Base-by-base conservation (phyloP, 2,329 filamentous ascomycete species). In the Lachnellula subtilissima region DNA sequence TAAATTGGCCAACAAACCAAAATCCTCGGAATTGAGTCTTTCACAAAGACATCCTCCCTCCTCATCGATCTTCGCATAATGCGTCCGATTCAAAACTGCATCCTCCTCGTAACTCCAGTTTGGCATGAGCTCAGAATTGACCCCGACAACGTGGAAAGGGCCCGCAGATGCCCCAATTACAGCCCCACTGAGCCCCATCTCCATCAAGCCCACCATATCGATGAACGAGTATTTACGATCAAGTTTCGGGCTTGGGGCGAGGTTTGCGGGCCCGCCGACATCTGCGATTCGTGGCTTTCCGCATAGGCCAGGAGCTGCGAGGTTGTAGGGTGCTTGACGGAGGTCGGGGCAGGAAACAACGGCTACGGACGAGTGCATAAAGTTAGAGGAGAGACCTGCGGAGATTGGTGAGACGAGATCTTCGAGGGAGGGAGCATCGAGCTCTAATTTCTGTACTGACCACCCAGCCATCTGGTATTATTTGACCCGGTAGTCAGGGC, bases 131-230 rank as follows among this genome's bases (percentile, higher is more conserved):
- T 78, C 75, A 9, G 69, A 69, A 57, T 78, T 78, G n/a, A 66
- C 65, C 0, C 75, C 75, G 4, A 75, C 25, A 28, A 72, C 63
- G 36, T 75, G 70, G 54, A 74, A 75, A 0, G 75, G 74, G 0
- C 73, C 75, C 2, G 75, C 75, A 0, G 73, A 72, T 1, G 75
- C 75, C 1, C 75, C 75, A 19, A 77, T 59, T 0, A 77, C 52
- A 14, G 67, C 62, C 0, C 75, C 74, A 1, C 53, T 55, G 0
- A 59, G 48, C 4, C 59, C 58, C 70, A 77, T 72, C 2, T 71
- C 69, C 70, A 76, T 75, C 1, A 65, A 52, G 19, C 60, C 55
- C 1, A 70, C 68, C 5, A 76, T 53, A 1, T 65, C 61, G 2
- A 65, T 42, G 48, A 75, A 52, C 2, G 67, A 65, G 54, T 70